Evolutionary conservation across 495 filamentous ascomycete species (phyloP).

Genomic region (Darksidea phi): DNA sequence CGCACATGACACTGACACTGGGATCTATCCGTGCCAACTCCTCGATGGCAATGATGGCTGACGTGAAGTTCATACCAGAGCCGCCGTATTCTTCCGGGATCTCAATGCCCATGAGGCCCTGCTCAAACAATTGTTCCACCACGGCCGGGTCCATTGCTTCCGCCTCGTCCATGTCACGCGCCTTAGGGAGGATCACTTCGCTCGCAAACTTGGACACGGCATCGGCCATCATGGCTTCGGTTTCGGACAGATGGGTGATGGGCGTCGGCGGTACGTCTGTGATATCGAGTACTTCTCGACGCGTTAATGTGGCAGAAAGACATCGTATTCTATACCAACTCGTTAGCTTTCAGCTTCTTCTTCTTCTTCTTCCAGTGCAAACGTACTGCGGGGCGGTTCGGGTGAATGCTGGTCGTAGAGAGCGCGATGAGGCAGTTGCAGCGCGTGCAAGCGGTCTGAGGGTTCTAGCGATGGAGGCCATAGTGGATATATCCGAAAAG

Average conservation of each 20-base stretch:
- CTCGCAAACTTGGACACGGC: constrained; percentile 86
- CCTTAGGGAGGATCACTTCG: constrained; percentile 85
- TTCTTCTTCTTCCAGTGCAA: not conserved
- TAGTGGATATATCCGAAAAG: constrained; percentile 34
- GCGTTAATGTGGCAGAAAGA: constrained; percentile 67
- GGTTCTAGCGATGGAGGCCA: constrained; percentile 69
- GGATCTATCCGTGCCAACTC: constrained; percentile 94
- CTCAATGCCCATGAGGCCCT: constrained; percentile 96
- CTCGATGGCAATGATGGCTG: constrained; percentile 94
- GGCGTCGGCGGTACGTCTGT: constrained; percentile 77
- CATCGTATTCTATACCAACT: constrained; percentile 55
- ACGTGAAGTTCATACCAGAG: constrained; percentile 97
- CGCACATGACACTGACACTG: constrained; percentile 86
- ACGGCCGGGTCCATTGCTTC: constrained; percentile 87
- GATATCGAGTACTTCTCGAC: constrained; percentile 58
- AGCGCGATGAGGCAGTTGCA: constrained; percentile 48
- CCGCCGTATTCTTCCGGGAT: constrained; percentile 96
- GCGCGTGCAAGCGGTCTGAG: constrained; percentile 68
- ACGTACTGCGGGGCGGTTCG: constrained; percentile 34
- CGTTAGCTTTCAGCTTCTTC: constrained; percentile 19
- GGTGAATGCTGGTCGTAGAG: constrained; percentile 47
- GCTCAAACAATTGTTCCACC: constrained; percentile 93
- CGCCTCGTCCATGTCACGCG: constrained; percentile 95
- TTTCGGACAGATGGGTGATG: constrained; percentile 89
- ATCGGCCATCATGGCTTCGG: constrained; percentile 84